These are phyloP conservation scores for Fragaria vesca DNA, from an alignment of 306 rosid genomes.

Conservation along the genomic window DNA sequence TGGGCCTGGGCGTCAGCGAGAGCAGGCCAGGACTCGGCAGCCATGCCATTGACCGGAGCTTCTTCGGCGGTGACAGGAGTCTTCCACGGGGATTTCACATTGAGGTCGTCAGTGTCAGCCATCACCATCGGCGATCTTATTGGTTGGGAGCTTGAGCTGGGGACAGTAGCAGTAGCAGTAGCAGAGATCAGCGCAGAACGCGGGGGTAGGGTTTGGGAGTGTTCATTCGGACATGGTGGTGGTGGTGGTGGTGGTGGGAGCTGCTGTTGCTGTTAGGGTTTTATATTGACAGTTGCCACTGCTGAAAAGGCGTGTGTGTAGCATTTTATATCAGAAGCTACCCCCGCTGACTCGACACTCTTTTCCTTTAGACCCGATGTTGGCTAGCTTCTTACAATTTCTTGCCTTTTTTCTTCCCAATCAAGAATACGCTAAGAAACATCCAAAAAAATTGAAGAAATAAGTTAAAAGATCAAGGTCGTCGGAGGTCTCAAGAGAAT, in stretches of 20 bases:
- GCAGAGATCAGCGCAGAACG: not conserved
- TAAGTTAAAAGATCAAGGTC: no score
- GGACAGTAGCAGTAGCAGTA: not conserved
- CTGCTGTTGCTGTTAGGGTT: conserved; percentile 2
- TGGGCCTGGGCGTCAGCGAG: conserved; percentile 79
- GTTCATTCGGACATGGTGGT: not conserved
- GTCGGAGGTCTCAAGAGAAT: no score
- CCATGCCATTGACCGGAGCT: conserved; percentile 51
- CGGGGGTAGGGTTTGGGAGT: not conserved
- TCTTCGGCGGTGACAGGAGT: conserved; percentile 47
- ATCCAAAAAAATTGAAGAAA: no score
- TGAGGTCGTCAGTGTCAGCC: conserved; percentile 61
- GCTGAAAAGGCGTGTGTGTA: not conserved
- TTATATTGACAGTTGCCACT: not conserved
- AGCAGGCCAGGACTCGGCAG: conserved; percentile 83
- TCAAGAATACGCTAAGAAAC: no score
- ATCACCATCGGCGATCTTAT: conserved; percentile 52
- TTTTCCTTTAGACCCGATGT: no score
- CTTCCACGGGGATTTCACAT: conserved; percentile 73
- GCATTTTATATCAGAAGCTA: not conserved
- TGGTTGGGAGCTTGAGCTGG: conserved; percentile 16
- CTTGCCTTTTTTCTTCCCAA: no score
- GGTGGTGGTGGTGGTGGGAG: not conserved
- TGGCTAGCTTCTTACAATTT: no score
- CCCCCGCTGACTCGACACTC: not conserved